Evolutionary conservation across 2,329 filamentous ascomycete species (phyloP), one percentile per base, ranked within the genome.

Genomic region (Trichoderma endophyticum): DNA sequence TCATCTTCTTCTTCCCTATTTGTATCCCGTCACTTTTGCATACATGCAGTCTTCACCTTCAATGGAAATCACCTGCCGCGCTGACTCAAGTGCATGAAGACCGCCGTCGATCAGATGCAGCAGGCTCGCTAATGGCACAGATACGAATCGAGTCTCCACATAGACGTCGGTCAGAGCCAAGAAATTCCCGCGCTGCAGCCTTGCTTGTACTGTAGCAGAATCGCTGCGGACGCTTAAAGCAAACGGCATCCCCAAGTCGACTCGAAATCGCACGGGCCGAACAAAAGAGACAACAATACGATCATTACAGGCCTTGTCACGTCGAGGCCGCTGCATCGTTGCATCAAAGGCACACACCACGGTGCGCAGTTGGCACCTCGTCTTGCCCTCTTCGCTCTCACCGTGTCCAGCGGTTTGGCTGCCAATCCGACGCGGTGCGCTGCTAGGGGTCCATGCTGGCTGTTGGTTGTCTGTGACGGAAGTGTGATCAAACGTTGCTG

Each of bases 111-210:
- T 70, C 68, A 64, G 56, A 64, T 57, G 51, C 68, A 57, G 34
- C 68, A 64, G 60, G 60, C 68, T 70, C 68, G 68, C 68, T 70
- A 61, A 70, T 12, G 26, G 30, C 15, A n/a, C 59, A 57, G 59
- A 63, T 39, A 57, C 68, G 60, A 70, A 56, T 70, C 60, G 34
- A 30, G 59, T 39, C 68, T 57, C 60, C 68, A 70, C 68, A 63
- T 15, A 24, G 36, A 61, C 54, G 56, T 61, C 39, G 36, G 26
- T 24, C 36, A 60, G 56, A 39, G 56, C 56, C 56, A 34, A 43
- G 48, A 66, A 70, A 61, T 62, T 69, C 65, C 65, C 65, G 65
- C 54, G 65, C 30, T 4, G 64, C 39, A 60, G 56, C 65, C 56
- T 68, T 68, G 54, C 18, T 11, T 12, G n/a, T 51, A n/a, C 36